Evolutionary conservation across 495 filamentous ascomycete species (phyloP), one percentile per base, ranked within the genome.

Genomic region (Barbatosphaeria neglecta): DNA sequence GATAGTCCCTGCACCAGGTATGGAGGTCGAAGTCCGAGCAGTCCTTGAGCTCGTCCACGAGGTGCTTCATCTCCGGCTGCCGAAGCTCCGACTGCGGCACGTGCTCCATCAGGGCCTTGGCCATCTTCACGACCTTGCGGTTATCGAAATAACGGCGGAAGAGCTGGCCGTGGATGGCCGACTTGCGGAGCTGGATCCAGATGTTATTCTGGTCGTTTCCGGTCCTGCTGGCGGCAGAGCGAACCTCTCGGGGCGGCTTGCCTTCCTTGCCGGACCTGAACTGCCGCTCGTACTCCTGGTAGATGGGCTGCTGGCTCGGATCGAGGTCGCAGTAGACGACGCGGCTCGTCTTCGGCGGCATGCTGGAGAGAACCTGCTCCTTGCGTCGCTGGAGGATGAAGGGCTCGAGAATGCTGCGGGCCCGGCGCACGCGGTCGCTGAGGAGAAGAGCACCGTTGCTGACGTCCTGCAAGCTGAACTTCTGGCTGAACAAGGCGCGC

Each of bases 341-440:
- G 9, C 77, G 75, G 24, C 77, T 75, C 15, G 73, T 82, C 67
- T 98, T 98, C n/a, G 72, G 68, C 0, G 92, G 89, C 18, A 98
- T 68, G 50, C 92, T 80, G 54, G 82, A 80, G 10, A 96, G 73
- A n/a, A 97, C 93, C 52, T 96, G 89, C 38, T 86, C 81, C 66
- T 98, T 98, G 67, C 92, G 90, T 5, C 92, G 76, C 31, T 93
- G 87, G 0, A 98, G 68, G 20, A 98, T 85, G 59, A 97, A 98
- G 0, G 92, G 92, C 28, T 90, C 86, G 61, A 98, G 80, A 74
- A 98, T 96, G 0, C 87, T 85, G 38, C 87, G 82, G 0, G 92
- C 92, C 25, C 88, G 75, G 18, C 77, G 74, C 41, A 96, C 92
- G 4, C 92, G 81, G 60, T 95, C 86, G 6, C 76, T 78, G 0